A percentile compares a stretch with the other conserved stretches of the same genome.
Conservation (phyloP, 192 early-diverging fungal species). For the Coemansia sp. region DNA sequence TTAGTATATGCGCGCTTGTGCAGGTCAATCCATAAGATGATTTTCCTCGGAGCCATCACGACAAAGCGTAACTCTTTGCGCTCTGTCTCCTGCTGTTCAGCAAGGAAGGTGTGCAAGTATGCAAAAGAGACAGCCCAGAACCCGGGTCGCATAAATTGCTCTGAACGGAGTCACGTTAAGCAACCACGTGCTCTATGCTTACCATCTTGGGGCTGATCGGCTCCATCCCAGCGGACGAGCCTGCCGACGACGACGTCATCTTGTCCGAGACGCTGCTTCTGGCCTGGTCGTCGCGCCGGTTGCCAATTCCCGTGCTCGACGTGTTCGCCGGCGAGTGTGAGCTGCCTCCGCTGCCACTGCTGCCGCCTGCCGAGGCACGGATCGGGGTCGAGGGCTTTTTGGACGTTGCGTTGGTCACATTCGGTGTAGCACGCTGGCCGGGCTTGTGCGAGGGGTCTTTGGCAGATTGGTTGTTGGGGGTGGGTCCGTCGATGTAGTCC, state of each 20-base stretch:
- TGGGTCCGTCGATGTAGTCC: conserved; percentile 46
- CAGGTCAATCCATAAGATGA: too few species aligned
- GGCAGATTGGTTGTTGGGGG: conserved; percentile 1
- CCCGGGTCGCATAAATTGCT: too few species aligned
- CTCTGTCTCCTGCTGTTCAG: too few species aligned
- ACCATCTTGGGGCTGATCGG: conserved; percentile 48
- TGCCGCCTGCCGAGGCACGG: background rate
- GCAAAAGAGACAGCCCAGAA: too few species aligned
- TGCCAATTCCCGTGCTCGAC: background rate
- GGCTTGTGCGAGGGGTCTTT: background rate
- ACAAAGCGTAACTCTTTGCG: too few species aligned
- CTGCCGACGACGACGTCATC: conserved; percentile 10
- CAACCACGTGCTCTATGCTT: conserved; percentile 5
- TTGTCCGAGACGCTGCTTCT: conserved; percentile 7
- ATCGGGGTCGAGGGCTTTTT: background rate
- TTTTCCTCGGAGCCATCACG: too few species aligned
- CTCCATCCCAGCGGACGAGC: conserved; percentile 27
- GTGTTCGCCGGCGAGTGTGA: conserved; percentile 10
- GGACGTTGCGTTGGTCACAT: conserved; percentile 4
- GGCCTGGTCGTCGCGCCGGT: conserved; percentile 14
- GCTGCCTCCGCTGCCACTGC: conserved; percentile 9
- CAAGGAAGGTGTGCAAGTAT: too few species aligned
- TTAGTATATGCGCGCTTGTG: too few species aligned
- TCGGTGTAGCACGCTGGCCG: conserved; percentile 3
- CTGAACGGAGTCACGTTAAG: too few species aligned